Conservation (phyloP, 257 asterid genomes). For the Osmanthus fragrans region DNA sequence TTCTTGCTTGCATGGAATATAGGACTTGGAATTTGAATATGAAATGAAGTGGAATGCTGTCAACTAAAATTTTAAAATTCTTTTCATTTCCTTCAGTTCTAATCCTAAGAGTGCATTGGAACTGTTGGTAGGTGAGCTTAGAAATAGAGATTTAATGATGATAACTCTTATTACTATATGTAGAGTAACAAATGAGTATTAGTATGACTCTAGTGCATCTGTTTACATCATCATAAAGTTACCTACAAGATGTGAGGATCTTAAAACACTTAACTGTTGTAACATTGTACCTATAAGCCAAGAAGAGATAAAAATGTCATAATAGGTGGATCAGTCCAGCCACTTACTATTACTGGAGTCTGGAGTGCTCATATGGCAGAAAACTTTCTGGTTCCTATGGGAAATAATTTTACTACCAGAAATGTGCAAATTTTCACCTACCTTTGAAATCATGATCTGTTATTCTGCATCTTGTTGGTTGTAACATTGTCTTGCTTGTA, state of each 20-base stretch:
- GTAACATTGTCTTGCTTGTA: background rate
- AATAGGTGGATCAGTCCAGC: background rate
- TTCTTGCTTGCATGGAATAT: too few relatives aligned
- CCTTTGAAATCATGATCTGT: background rate
- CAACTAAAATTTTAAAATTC: too few relatives aligned
- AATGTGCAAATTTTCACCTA: background rate
- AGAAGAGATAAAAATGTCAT: background rate
- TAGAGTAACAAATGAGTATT: background rate
- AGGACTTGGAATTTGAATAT: too few relatives aligned
- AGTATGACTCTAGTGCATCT: background rate
- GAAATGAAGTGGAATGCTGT: too few relatives aligned
- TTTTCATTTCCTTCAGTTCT: too few relatives aligned
- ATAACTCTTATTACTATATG: background rate
- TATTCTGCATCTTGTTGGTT: background rate
- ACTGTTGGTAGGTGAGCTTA: background rate
- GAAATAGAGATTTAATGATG: background rate
- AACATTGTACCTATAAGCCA: background rate
- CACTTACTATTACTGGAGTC: background rate
- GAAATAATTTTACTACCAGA: background rate
- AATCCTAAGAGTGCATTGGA: too few relatives aligned
- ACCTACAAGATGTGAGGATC: background rate
- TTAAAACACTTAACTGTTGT: background rate
- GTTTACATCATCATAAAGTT: background rate
- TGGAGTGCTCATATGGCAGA: background rate
- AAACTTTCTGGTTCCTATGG: background rate